Evolutionary conservation across 2,329 filamentous ascomycete genomes (phyloP).

Genomic region (Epichloe hybrida): DNA sequence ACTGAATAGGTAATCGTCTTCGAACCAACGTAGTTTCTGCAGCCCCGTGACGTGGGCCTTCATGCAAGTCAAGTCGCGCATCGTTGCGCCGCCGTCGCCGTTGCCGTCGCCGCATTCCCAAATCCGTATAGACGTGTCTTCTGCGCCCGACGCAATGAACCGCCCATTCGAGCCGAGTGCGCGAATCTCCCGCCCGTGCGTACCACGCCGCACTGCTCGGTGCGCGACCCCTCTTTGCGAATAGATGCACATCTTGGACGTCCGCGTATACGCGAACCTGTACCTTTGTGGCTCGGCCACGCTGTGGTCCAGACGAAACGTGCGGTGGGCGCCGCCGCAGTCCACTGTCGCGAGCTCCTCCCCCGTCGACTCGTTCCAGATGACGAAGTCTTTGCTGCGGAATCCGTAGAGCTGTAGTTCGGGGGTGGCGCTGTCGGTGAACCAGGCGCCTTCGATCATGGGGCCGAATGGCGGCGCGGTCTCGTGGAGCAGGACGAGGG

Average conservation of each 20-base stretch:
- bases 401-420: constrained; percentile 71
- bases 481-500: constrained; percentile 47
- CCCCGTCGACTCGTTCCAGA: constrained; percentile 62
- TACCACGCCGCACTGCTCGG: constrained; percentile 49
- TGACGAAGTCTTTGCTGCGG: constrained; percentile 61
- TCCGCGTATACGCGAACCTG: constrained; percentile 63
- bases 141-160: constrained; percentile 54
- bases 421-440: constrained; percentile 26
- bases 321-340: constrained; percentile 75
- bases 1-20: constrained; percentile 62
- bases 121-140: constrained; percentile 61
- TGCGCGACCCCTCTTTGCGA: constrained; percentile 25
- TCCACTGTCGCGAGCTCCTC: constrained; percentile 58
- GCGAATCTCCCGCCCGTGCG: constrained; percentile 75
- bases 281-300: constrained; percentile 19
- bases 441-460: constrained; percentile 60
- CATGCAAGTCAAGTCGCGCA: constrained; percentile 47
- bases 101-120: constrained; percentile 36
- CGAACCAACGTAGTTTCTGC: constrained; percentile 66
- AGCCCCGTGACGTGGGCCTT: constrained; percentile 74
- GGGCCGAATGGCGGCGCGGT: constrained; percentile 58
- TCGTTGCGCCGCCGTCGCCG: constrained; percentile 9
- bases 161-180: constrained; percentile 30
- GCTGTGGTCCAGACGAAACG: constrained; percentile 42
- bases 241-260: constrained; percentile 38